Conservation (phyloP, 176 grass and related monocot genomes). For the Oryza glaberrima region DNA sequence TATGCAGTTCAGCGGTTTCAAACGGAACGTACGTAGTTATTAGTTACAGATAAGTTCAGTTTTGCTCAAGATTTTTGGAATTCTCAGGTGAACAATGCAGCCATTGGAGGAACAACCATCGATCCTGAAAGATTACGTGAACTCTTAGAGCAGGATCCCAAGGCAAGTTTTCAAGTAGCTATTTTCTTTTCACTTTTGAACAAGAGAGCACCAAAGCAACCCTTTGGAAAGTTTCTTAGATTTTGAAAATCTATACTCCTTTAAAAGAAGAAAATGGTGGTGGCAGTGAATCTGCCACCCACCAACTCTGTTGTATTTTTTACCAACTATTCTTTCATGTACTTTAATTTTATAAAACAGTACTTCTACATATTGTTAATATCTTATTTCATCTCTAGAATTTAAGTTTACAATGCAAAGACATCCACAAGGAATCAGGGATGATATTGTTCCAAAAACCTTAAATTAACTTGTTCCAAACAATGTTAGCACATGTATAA, state of each 20-base stretch:
- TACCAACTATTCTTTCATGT: no score
- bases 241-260: not conserved
- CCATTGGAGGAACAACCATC: constrained; percentile 27
- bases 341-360: no score
- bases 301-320: no score
- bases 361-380: no score
- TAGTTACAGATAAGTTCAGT: not conserved
- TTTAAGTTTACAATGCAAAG: no score
- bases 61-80: not conserved
- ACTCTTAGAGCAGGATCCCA: constrained; percentile 20
- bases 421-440: no score
- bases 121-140: constrained; percentile 29
- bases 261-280: no score
- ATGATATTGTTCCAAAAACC: no score
- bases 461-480: no score
- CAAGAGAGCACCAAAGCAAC: not conserved
- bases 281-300: no score
- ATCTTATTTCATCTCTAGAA: no score
- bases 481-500: no score
- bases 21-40: not conserved
- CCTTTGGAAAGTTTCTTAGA: not conserved
- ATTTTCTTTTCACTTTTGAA: not conserved
- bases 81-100: constrained; percentile 52
- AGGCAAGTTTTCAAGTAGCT: constrained; percentile 10
- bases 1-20: not conserved